Percentiles rank a stretch among this genome's conserved stretches.
These are phyloP conservation scores for Bipolaris sorokiniana DNA, from an alignment of 2,329 filamentous ascomycete species.

Conservation along the genomic window DNA sequence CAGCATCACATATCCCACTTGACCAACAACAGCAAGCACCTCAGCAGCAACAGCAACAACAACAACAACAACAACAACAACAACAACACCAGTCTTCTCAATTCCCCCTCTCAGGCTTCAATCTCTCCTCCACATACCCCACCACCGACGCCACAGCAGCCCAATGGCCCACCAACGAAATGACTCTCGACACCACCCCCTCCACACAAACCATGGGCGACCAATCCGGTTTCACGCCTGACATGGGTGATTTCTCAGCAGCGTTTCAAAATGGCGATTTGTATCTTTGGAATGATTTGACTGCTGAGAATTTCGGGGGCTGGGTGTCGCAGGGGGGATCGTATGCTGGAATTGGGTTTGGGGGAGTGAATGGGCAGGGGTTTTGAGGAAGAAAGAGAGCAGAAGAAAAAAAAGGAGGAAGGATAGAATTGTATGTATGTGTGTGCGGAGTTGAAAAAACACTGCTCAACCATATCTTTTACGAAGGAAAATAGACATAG, in stretches of 20 bases:
- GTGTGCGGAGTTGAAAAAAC: neutral
- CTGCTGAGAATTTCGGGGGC: conserved; percentile 38
- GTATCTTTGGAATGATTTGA: conserved; percentile 47
- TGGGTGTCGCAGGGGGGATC: conserved; percentile 39
- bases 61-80: neutral
- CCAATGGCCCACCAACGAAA: conserved; percentile 12
- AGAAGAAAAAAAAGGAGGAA: neutral
- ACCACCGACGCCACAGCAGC: neutral
- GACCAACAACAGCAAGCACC: neutral
- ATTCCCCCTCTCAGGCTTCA: conserved; percentile 15
- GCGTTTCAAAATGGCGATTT: conserved; percentile 47
- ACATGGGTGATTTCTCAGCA: conserved; percentile 42
- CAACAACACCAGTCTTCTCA: conserved; percentile 2
- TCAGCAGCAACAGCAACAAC: conserved; percentile 3
- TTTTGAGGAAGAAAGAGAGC: conserved; percentile 12
- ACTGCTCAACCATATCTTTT: too few relatives aligned
- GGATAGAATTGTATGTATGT: neutral
- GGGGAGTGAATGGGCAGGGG: conserved; percentile 24
- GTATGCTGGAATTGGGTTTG: conserved; percentile 37
- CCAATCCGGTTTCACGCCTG: conserved; percentile 26
- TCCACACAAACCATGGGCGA: conserved; percentile 12
- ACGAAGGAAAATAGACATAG: too few relatives aligned
- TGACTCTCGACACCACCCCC: conserved; percentile 6
- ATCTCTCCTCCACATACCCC: conserved; percentile 18
- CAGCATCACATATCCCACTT: neutral